Percentiles rank a stretch among this genome's conserved stretches.
phyloP scores from a whole-genome alignment of 1,284 basidiomycete species.

The Pseudozyma sp. region DNA sequence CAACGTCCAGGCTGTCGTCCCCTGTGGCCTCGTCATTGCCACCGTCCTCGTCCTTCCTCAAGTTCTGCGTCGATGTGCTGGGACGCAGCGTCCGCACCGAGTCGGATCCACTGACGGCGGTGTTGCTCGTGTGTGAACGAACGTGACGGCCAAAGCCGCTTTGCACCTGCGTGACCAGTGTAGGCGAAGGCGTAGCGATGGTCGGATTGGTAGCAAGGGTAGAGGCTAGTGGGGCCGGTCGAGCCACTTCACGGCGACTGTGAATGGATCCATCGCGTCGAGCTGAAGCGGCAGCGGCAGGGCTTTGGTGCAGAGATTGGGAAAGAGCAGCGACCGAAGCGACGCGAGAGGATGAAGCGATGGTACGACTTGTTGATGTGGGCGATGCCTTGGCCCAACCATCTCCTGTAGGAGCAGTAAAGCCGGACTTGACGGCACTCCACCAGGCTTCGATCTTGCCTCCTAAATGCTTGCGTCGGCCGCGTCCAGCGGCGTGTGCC shows the following conservation, averaged over 20 bases:
- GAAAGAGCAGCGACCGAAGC: slow-evolving; percentile 36
- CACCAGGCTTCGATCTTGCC: slow-evolving; percentile 66
- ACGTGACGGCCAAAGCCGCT: slow-evolving; percentile 48
- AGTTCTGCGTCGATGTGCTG: slow-evolving; percentile 54
- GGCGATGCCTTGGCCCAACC: slow-evolving; percentile 25
- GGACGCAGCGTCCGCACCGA: slow-evolving; percentile 56
- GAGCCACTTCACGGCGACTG: slow-evolving; percentile 27
- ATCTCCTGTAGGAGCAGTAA: slow-evolving; percentile 37
- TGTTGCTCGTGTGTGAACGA: slow-evolving; percentile 42
- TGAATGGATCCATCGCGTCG: slow-evolving; percentile 16
- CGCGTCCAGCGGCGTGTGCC: slow-evolving; percentile 37
- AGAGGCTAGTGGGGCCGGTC: slow-evolving; percentile 18
- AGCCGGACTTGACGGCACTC: slow-evolving; percentile 65
- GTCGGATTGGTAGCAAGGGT: slow-evolving; percentile 12
- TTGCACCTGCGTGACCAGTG: slow-evolving; percentile 43
- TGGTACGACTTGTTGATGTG: slow-evolving; percentile 14
- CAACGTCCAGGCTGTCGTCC: slow-evolving; percentile 7
- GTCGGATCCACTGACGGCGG: slow-evolving; percentile 32
- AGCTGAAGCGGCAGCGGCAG: slow-evolving; percentile 4
- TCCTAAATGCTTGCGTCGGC: slow-evolving; percentile 54
- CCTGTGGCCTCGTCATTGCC: slow-evolving; percentile 1
- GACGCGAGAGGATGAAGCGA: slow-evolving; percentile 19
- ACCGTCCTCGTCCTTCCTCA: slow-evolving; percentile 18
- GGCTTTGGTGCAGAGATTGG: slow-evolving; percentile 35
- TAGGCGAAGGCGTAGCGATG: slow-evolving; percentile 31